phyloP scores from a whole-genome alignment of 768 basidiomycete genomes.

The Boletus coccyginus region DNA sequence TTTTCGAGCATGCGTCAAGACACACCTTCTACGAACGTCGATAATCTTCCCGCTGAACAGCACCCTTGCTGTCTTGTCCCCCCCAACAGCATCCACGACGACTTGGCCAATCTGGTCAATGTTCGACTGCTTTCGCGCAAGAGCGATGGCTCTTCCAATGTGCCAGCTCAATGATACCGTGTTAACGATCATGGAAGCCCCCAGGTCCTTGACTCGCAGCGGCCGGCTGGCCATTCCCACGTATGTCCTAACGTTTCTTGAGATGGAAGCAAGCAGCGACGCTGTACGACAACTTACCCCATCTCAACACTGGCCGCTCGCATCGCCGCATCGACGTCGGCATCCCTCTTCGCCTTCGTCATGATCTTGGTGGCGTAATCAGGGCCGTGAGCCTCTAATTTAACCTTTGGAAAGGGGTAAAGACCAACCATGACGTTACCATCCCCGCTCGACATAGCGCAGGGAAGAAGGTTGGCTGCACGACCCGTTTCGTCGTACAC shows the following conservation, averaged over 20 bases:
- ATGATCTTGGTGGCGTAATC: conserved; percentile 32
- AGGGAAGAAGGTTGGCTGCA: conserved; percentile 31
- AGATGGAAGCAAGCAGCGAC: neutral
- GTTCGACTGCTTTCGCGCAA: conserved; percentile 46
- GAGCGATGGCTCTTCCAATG: conserved; percentile 56
- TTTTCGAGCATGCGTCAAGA: neutral
- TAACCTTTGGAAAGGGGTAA: neutral
- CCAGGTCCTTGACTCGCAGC: conserved; percentile 33
- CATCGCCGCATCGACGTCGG: conserved; percentile 43
- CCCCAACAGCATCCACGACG: conserved; percentile 37
- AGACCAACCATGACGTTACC: conserved; percentile 34
- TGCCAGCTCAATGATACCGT: conserved; percentile 62
- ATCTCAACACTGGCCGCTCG: conserved; percentile 50
- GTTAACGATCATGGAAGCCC: conserved; percentile 44
- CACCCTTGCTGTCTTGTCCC: conserved; percentile 33
- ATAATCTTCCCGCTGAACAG: conserved; percentile 62
- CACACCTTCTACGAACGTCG: conserved; percentile 41
- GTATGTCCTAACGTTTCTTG: conserved; percentile 30
- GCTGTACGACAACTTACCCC: conserved; percentile 32
- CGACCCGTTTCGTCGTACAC: conserved; percentile 28
- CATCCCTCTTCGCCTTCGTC: conserved; percentile 42
- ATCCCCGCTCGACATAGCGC: conserved; percentile 36
- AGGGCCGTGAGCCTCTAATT: neutral
- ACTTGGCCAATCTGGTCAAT: conserved; percentile 36
- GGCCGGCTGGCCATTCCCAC: conserved; percentile 46